Percentiles rank a stretch among this genome's conserved stretches.
phyloP scores from a whole-genome alignment of 768 basidiomycete species.

The Pluteus cervinus region DNA sequence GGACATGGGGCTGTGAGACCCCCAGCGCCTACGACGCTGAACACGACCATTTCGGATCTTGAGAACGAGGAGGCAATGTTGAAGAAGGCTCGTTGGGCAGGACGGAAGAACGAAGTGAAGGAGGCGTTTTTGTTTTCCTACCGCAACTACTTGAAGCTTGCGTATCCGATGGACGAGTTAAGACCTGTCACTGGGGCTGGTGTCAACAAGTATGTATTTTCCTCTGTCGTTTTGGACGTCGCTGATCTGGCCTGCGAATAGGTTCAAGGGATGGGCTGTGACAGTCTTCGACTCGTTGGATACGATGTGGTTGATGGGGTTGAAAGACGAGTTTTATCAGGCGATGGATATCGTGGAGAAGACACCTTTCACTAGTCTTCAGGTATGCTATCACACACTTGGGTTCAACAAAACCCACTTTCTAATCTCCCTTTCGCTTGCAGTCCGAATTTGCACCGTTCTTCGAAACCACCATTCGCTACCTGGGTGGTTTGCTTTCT shows the following conservation, averaged over 20 bases:
- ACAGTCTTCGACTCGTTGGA: conserved; percentile 75
- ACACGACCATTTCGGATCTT: no score
- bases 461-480: conserved; percentile 75
- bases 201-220: conserved; percentile 41
- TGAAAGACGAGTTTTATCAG: conserved; percentile 60
- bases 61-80: conserved; percentile 7
- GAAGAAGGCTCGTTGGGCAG: conserved; percentile 27
- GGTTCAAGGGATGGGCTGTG: conserved; percentile 46
- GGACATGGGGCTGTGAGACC: no score
- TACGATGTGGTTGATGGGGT: conserved; percentile 75
- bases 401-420: neutral
- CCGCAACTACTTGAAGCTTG: conserved; percentile 42
- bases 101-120: conserved; percentile 40
- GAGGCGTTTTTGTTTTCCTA: conserved; percentile 53
- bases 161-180: conserved; percentile 51
- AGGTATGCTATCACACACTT: conserved; percentile 11
- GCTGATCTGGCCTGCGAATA: conserved; percentile 7
- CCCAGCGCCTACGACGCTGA: no score
- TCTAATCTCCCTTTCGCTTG: conserved; percentile 3
- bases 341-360: conserved; percentile 45
- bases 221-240: neutral
- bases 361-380: conserved; percentile 34
- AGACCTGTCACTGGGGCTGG: conserved; percentile 34
- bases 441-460: conserved; percentile 39
- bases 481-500: conserved; percentile 70